These are phyloP conservation scores for Penicillium daleae DNA, from an alignment of 495 filamentous ascomycete genomes.

Conservation along the genomic window DNA sequence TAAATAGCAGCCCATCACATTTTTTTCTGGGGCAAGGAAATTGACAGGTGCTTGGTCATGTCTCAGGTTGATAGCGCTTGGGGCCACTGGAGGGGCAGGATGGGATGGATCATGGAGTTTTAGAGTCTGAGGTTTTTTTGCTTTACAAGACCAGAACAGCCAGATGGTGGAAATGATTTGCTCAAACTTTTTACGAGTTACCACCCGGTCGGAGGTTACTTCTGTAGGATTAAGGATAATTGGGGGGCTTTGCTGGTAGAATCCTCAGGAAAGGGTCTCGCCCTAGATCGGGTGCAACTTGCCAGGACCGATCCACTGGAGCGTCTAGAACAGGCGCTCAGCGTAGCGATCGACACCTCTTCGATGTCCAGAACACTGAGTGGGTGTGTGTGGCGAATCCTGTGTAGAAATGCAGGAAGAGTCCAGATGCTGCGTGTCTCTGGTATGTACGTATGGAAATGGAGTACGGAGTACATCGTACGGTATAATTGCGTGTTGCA, in stretches of 20 bases:
- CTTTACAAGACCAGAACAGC: too few relatives aligned
- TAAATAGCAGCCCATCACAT: neutral
- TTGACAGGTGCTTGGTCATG: slow-evolving; percentile 20
- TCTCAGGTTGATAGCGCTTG: slow-evolving; percentile 25
- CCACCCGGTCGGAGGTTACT: neutral
- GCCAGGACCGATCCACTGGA: neutral
- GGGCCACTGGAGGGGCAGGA: slow-evolving; percentile 7
- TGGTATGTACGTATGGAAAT: neutral
- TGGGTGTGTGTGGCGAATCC: neutral
- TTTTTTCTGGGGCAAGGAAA: neutral
- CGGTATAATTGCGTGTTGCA: neutral
- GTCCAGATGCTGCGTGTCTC: neutral
- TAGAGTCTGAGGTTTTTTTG: neutral
- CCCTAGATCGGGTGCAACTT: neutral
- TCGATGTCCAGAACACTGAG: neutral
- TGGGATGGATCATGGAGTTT: neutral
- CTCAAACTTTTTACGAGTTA: neutral
- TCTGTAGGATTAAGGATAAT: neutral
- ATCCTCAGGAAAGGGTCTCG: too few relatives aligned
- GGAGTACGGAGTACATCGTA: too few relatives aligned
- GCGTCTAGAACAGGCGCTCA: neutral
- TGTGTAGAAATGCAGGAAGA: neutral
- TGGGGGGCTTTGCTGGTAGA: too few relatives aligned
- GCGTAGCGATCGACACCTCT: neutral
- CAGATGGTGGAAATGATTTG: slow-evolving; percentile 8